Percentiles rank a stretch among this genome's conserved stretches.
Conservation (phyloP, 2,329 filamentous ascomycete genomes). For the Curvularia verruculosa region DNA sequence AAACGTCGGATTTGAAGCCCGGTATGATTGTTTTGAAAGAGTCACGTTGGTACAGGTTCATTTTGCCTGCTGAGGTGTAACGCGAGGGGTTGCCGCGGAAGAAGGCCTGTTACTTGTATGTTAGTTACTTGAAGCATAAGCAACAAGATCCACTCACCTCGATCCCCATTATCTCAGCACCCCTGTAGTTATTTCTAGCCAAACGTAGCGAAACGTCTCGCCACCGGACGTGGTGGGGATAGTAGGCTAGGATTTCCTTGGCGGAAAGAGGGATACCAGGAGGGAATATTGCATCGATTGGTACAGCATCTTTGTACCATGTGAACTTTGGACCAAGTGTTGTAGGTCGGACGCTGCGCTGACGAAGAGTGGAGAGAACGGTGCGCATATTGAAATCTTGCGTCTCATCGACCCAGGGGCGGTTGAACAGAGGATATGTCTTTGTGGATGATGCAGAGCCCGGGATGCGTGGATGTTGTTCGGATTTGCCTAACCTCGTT, state of each 20-base stretch:
- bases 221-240: slow-evolving; percentile 37
- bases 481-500: not conserved
- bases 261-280: slow-evolving; percentile 33
- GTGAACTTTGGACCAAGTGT: slow-evolving; percentile 9
- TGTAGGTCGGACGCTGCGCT: not conserved
- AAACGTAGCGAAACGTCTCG: slow-evolving; percentile 33
- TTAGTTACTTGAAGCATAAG: not conserved
- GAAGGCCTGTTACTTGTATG: slow-evolving; percentile 10
- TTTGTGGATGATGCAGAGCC: not conserved
- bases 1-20: slow-evolving; percentile 16
- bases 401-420: slow-evolving; percentile 29
- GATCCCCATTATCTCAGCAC: slow-evolving; percentile 29
- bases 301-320: slow-evolving; percentile 31
- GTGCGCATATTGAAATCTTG: slow-evolving; percentile 21
- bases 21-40: slow-evolving; percentile 13
- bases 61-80: slow-evolving; percentile 6
- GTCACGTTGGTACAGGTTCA: slow-evolving; percentile 27
- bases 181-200: slow-evolving; percentile 28
- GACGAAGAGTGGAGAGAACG: slow-evolving; percentile 5
- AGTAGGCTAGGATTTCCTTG: slow-evolving; percentile 37
- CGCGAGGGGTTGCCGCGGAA: slow-evolving; percentile 24
- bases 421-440: slow-evolving; percentile 6
- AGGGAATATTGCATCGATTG: slow-evolving; percentile 32
- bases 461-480: slow-evolving; percentile 1
- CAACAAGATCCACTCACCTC: slow-evolving; percentile 14